Evolutionary conservation across 164 flowering plant genomes (phyloP).

Genomic region (Sedum album): DNA sequence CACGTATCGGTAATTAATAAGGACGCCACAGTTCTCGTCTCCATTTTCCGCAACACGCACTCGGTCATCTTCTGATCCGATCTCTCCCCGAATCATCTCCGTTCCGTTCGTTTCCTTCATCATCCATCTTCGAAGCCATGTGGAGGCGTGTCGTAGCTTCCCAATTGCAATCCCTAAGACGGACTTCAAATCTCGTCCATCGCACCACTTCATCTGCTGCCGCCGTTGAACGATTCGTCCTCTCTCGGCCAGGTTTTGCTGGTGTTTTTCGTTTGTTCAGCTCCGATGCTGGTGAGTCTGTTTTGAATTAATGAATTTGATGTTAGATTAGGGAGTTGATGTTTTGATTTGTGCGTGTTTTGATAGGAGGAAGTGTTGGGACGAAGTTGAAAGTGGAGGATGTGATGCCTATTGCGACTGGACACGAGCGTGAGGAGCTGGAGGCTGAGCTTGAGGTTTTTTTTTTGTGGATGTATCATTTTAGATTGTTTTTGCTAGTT

Average conservation of each 20-base stretch:
- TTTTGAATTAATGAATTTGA: neutral
- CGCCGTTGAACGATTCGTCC: constrained; percentile 11
- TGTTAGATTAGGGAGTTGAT: neutral
- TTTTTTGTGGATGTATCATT: no score
- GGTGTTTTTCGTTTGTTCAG: constrained; percentile 28
- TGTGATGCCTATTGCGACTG: constrained; percentile 10
- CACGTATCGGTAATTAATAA: no score
- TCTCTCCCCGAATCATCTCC: neutral
- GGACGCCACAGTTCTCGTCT: no score
- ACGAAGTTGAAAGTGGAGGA: constrained; percentile 27
- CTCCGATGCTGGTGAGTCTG: constrained; percentile 27
- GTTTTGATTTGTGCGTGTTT: neutral
- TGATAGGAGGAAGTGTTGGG: constrained; percentile 19
- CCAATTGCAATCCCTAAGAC: constrained; percentile 42
- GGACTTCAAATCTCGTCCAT: constrained; percentile 17
- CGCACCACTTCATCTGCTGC: neutral
- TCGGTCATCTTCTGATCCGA: no score
- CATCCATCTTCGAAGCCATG: constrained; percentile 24
- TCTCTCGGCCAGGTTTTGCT: constrained; percentile 16
- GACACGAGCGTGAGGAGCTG: constrained; percentile 10
- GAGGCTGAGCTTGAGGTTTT: constrained; percentile 7
- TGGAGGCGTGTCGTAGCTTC: constrained; percentile 48
- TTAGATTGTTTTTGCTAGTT: no score
- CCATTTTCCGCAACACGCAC: neutral
- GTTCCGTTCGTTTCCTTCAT: neutral